Evolutionary conservation across 179 eudicot genomes (phyloP), one percentile per base, ranked within the genome.

Genomic region (Pouteria campechiana): DNA sequence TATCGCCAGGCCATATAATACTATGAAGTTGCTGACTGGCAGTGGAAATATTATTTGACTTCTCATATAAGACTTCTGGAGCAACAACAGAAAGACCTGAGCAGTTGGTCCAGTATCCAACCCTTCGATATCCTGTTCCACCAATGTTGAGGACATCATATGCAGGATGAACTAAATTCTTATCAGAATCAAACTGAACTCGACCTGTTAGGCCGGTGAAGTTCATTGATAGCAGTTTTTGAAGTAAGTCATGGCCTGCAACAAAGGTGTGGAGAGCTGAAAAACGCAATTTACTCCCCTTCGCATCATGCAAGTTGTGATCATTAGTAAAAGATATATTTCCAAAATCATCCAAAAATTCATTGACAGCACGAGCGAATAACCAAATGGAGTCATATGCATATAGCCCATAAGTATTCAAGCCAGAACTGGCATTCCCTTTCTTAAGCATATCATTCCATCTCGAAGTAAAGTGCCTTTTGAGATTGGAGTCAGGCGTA

Each of bases 1-100:
- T 64, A 42, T 64, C 71, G 13, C 79, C 96, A 1, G 96, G 96
- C 96, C 96, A 86, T 45, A 82, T 67, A 6, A 76, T 88, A 55
- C 58, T 44, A 23, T 44, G 31, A 41, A 80, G 81, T 14, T 49
- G 40, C 48, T 65, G 74, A 49, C 55, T 52, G 17, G 37, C 32
- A 9, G 58, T 34, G 8, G 82, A 86, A 25, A 7, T 41, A 40
- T 75, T 81, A 29, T 52, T 39, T 27, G 74, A 76, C 45, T 76
- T 74, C 38, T 15, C 20, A 29, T 72, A 64, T 41, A 78, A 56
- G 28, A 18, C 50, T 46, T 81, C 92, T 10, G 87, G 93, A 35
- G 80, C 41, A 14, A 44, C 22, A 50, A 62, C 45, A 10, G 93
- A 82, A 41, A 82, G 72, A 14, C 87, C 83, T 0, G 87, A 69